Conservation (phyloP, 2,329 filamentous ascomycete genomes). For the Pleoardoris graminearum region DNA sequence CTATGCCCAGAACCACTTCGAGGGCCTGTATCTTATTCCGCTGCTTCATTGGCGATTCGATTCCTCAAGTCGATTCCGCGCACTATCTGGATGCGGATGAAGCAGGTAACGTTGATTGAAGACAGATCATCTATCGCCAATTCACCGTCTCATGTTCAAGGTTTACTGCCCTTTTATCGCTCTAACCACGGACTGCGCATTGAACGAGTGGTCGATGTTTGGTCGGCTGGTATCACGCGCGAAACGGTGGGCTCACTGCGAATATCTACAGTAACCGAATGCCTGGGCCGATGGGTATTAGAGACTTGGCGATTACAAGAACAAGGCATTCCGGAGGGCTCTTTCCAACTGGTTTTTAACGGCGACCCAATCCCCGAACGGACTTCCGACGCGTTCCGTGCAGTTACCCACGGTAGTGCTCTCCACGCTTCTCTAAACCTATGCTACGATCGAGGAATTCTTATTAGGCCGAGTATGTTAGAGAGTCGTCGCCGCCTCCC, state of each 20-base stretch:
- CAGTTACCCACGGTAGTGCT: neutral
- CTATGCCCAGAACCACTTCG: neutral
- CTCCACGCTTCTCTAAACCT: neutral
- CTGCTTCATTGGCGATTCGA: conserved; percentile 1
- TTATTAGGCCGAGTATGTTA: too few species aligned
- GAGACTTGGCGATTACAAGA: neutral
- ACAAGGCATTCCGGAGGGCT: neutral
- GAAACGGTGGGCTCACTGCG: neutral
- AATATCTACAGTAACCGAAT: neutral
- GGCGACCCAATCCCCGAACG: neutral
- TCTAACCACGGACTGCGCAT: neutral
- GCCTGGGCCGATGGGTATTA: neutral
- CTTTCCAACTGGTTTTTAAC: conserved; percentile 2
- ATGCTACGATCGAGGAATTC: neutral
- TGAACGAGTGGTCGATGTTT: neutral
- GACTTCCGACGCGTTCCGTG: neutral
- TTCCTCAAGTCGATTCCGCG: neutral
- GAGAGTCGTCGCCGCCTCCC: too few species aligned
- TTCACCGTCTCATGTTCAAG: neutral
- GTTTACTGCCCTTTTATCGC: neutral
- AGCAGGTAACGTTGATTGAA: neutral
- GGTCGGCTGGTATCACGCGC: neutral
- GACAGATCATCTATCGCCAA: neutral
- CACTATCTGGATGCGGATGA: neutral
- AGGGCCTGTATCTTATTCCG: neutral